A percentile compares a stretch with the other conserved stretches of the same genome.
Evolutionary conservation across 495 filamentous ascomycete species (phyloP).

Genomic region (Stereocaulon alpinum): DNA sequence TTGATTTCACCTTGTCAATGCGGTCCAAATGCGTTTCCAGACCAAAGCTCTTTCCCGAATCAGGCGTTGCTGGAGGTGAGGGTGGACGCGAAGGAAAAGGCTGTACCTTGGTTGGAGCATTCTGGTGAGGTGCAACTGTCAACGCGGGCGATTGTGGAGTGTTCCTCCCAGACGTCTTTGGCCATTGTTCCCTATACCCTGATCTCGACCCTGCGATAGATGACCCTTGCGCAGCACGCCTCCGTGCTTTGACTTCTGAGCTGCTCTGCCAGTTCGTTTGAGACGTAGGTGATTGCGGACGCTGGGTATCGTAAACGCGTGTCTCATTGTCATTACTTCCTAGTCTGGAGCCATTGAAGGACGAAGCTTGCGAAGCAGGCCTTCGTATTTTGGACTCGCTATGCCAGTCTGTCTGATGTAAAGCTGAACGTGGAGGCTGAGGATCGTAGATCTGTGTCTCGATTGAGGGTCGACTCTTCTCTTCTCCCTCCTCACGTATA

Average conservation of each 20-base stretch:
- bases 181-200: background rate
- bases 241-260: background rate
- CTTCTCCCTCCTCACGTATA: too few species aligned
- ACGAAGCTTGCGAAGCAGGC: background rate
- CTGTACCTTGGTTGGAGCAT: background rate
- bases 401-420: background rate
- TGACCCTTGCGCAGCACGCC: slow-evolving; percentile 3
- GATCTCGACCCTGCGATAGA: background rate
- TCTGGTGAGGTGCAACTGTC: background rate
- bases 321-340: background rate
- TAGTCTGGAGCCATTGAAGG: background rate
- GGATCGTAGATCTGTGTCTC: slow-evolving; percentile 1
- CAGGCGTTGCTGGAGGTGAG: slow-evolving; percentile 10
- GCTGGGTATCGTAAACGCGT: background rate
- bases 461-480: background rate
- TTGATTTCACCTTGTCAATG: background rate
- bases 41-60: slow-evolving; percentile 7
- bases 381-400: background rate
- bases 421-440: background rate
- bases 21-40: background rate
- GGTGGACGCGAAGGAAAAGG: background rate
- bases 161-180: background rate
- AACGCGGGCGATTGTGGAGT: background rate
- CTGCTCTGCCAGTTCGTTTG: background rate
- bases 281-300: background rate